Evolutionary conservation across 1,284 basidiomycete genomes (phyloP).

Genomic region (Waitea zeae): DNA sequence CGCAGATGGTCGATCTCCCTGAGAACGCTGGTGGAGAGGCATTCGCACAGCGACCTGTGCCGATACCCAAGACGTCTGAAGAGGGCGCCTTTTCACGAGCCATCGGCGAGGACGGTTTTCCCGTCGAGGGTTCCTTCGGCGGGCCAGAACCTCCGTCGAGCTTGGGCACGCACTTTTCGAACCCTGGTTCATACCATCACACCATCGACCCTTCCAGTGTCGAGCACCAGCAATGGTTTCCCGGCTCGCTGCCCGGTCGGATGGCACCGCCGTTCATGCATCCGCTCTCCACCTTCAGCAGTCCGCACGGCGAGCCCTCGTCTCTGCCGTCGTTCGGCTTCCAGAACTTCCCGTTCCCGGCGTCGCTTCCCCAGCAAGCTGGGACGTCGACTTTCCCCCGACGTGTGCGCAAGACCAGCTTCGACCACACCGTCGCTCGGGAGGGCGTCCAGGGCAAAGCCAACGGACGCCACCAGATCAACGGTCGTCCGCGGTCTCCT

Average conservation of each 20-base stretch:
- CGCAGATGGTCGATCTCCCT: no score
- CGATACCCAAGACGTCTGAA: constrained; percentile 19
- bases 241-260: neutral
- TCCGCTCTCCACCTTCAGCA: constrained; percentile 5
- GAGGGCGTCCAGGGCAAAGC: constrained; percentile 40
- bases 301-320: constrained; percentile 44
- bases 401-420: constrained; percentile 81
- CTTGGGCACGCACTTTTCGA: no score
- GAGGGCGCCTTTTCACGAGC: constrained; percentile 9
- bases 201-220: no score
- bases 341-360: constrained; percentile 31
- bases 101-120: no score
- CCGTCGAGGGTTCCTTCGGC: no score
- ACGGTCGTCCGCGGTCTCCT: constrained; percentile 50
- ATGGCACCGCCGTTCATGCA: neutral
- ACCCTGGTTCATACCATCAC: no score
- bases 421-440: constrained; percentile 72
- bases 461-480: constrained; percentile 59
- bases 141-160: no score
- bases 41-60: no score
- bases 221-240: neutral
- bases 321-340: constrained; percentile 49
- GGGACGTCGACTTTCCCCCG: constrained; percentile 51
- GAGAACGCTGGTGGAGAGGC: no score
- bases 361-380: constrained; percentile 20